phyloP scores from a whole-genome alignment of 345 rosid species.

The Aquilaria sinensis region DNA sequence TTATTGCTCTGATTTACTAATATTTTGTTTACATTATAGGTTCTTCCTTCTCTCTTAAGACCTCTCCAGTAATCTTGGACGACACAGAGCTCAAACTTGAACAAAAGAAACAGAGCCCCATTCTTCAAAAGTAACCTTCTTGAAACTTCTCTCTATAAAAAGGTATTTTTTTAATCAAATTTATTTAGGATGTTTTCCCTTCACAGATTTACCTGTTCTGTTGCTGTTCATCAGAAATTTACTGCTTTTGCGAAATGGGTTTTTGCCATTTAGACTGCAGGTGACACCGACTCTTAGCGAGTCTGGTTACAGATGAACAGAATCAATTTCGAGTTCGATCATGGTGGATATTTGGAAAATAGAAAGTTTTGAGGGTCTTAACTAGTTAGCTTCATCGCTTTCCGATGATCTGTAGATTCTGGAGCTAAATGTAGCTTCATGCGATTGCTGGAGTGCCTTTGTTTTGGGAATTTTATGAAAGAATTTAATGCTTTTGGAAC shows the following conservation, averaged over 20 bases:
- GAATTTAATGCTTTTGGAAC: no score
- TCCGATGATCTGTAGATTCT: background rate
- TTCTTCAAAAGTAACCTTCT: constrained; percentile 16
- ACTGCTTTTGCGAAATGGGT: no score
- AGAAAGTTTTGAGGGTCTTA: no score
- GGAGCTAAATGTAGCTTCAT: no score
- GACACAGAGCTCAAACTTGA: background rate
- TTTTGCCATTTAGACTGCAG: background rate
- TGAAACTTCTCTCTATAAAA: background rate
- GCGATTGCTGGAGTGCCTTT: no score
- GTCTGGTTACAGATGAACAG: background rate
- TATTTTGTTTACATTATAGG: background rate
- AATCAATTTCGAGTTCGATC: background rate
- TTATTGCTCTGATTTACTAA: background rate
- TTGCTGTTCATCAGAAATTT: background rate
- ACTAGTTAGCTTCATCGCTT: no score
- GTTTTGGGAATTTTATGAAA: no score
- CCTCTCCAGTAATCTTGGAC: constrained; percentile 22
- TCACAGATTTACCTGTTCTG: background rate
- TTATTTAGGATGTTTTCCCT: background rate
- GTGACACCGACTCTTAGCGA: background rate
- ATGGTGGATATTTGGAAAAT: background rate
- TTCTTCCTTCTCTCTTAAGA: background rate
- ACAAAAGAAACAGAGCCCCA: background rate
- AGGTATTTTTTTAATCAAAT: background rate